Base-by-base conservation (phyloP, 2,329 filamentous ascomycete species). In the Bimuria novae-zelandiae region DNA sequence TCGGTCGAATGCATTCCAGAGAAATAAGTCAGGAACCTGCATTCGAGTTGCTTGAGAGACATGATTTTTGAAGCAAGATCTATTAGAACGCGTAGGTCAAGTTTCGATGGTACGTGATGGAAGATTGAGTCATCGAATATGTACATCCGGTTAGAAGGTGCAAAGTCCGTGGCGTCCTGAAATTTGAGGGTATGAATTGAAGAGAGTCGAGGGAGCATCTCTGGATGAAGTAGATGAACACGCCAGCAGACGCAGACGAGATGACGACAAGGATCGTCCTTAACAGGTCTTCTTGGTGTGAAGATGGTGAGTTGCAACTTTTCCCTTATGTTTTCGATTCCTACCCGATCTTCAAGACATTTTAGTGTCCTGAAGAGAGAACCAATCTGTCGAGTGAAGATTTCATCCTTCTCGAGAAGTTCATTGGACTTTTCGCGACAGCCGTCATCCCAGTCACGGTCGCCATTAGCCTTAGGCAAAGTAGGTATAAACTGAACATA, bases 11-110 rank as follows among this genome's bases (percentile, higher is more conserved):
- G 17, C 6, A n/a, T 21, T 7, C 32, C 40, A 50, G 35, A 52
- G n/a, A 44, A 47, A 49, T 40, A 10, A 3, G 10, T 19, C 21
- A 5, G 17, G 14, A 49, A 25, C 3, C 8, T 16, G 27, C 42
- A 53, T 14, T n/a, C 12, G 16, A 55, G 27, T 4, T 37, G 4
- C n/a, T 56, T 33, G 5, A 58, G 45, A 32, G 47, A 51, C 3
- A 49, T 49, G 14, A 50, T 21, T 40, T 33, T 49, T n/a, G 21
- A 27, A 16, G 33, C 49, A 7, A 57, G 16, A 27, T 57, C 56
- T 21, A 58, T 35, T 12, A 56, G 36, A 22, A 58, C 37, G 1
- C 56, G 56, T 7, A 39, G 39, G 39, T 56, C 56, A 3, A 58
- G 40, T 19, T 43, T 50, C 12, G 36, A 29, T 17, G 22, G 23